A percentile compares a stretch with the other conserved stretches of the same genome.
Evolutionary conservation across 2,329 filamentous ascomycete genomes (phyloP).

Genomic region (Myriosclerotinia scirpicola): DNA sequence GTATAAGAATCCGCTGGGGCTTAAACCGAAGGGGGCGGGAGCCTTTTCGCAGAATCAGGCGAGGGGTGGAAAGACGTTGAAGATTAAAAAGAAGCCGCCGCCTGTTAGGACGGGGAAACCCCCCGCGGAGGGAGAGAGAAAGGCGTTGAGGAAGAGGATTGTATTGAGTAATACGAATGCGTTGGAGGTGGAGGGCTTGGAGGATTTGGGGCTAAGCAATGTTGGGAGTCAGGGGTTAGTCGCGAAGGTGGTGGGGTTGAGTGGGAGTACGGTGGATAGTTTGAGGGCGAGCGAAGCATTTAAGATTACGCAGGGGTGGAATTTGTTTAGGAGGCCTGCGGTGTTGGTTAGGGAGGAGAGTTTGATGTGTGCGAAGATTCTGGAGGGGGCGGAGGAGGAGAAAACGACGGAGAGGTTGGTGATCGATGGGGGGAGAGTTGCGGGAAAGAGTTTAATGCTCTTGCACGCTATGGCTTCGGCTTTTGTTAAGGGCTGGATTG

Average conservation of each 20-base stretch:
- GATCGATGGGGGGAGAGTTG: constrained; percentile 68
- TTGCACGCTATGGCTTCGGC: constrained; percentile 82
- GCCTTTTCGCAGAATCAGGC: constrained; percentile 13
- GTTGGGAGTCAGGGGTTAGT: constrained; percentile 53
- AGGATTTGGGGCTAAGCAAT: constrained; percentile 58
- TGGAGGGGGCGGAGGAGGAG: constrained; percentile 56
- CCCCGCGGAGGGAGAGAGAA: constrained; percentile 76
- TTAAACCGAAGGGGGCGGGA: constrained; percentile 19
- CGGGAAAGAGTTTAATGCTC: constrained; percentile 84
- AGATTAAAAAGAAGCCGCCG: constrained; percentile 51
- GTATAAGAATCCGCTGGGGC: constrained; percentile 22
- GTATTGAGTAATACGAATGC: constrained; percentile 94
- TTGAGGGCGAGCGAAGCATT: constrained; percentile 85
- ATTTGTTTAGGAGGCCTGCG: constrained; percentile 78
- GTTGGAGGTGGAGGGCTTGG: constrained; percentile 68
- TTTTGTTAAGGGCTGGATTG: constrained; percentile 81
- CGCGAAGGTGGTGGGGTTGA: constrained; percentile 69
- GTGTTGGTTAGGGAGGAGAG: constrained; percentile 77
- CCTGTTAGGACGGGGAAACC: constrained; percentile 46
- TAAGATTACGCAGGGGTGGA: constrained; percentile 87
- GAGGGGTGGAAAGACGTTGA: constrained; percentile 33
- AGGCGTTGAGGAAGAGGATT: constrained; percentile 82
- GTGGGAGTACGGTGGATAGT: constrained; percentile 70
- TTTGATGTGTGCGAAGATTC: constrained; percentile 64
- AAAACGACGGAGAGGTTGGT: constrained; percentile 63